Percentiles rank a stretch among this genome's conserved stretches.
These are phyloP conservation scores for Davidsoniella eucalypti DNA, from an alignment of 2,329 filamentous ascomycete species.

Conservation along the genomic window DNA sequence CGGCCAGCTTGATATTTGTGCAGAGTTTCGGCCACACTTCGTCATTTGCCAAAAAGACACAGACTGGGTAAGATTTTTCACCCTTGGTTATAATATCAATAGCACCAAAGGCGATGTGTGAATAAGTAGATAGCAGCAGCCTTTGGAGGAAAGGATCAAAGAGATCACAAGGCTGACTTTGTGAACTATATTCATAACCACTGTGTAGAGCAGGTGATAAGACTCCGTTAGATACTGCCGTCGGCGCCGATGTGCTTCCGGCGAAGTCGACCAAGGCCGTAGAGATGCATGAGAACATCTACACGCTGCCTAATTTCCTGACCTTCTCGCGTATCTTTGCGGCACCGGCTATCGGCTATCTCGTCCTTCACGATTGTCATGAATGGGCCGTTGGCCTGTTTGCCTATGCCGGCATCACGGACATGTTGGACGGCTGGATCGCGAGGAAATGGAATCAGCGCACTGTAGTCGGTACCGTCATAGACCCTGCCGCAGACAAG, in stretches of 20 bases:
- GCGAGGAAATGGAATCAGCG: slow-evolving; percentile 74
- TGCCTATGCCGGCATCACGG: slow-evolving; percentile 78
- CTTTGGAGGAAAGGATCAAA: no score
- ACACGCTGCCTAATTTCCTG: slow-evolving; percentile 86
- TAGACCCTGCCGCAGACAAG: slow-evolving; percentile 97
- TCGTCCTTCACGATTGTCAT: slow-evolving; percentile 71
- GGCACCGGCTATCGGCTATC: slow-evolving; percentile 74
- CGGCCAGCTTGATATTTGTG: no score
- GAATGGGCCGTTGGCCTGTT: slow-evolving; percentile 71
- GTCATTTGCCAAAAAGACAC: no score
- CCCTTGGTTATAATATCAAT: no score
- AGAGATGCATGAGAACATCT: slow-evolving; percentile 66
- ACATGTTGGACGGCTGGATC: slow-evolving; percentile 87
- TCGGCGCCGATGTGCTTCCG: neutral
- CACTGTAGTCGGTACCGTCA: slow-evolving; percentile 86
- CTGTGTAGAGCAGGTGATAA: no score
- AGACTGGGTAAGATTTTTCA: no score
- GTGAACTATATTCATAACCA: no score
- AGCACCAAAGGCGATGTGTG: no score
- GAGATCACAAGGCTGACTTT: no score
- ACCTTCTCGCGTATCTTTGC: slow-evolving; percentile 73
- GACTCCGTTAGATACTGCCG: neutral
- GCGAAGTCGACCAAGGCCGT: slow-evolving; percentile 6
- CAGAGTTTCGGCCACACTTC: no score
- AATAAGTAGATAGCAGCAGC: no score